Evolutionary conservation across 176 grass and related monocot species (phyloP).

Genomic region (Chrysopogon serrulatus): DNA sequence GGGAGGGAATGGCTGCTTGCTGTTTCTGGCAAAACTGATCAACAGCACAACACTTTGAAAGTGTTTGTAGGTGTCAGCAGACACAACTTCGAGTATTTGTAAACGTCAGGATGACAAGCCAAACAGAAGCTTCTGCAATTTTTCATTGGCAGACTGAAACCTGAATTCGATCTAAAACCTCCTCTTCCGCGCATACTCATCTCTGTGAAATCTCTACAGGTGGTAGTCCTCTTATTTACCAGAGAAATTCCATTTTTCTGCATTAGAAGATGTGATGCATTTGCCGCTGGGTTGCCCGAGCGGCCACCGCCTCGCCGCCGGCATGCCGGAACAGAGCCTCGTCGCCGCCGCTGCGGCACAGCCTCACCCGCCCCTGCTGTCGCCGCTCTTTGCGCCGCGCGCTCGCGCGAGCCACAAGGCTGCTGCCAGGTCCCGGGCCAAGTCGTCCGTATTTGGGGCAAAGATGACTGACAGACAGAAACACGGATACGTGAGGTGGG

Average conservation of each 20-base stretch:
- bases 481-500: no score
- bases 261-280: neutral
- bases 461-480: no score
- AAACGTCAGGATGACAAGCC: neutral
- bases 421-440: no score
- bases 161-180: neutral
- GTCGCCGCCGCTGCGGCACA: no score
- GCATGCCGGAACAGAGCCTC: no score
- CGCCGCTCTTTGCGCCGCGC: no score
- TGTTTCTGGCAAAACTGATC: neutral
- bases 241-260: neutral
- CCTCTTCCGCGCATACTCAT: neutral
- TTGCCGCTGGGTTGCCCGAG: no score
- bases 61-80: neutral
- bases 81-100: neutral
- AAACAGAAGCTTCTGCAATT: neutral
- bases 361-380: no score
- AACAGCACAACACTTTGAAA: neutral
- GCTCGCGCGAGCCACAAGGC: no score
- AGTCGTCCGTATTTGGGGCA: no score
- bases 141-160: neutral
- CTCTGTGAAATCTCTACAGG: neutral
- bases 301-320: no score
- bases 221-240: neutral
- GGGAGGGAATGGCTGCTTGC: constrained; percentile 16